phyloP scores from a whole-genome alignment of 805 yeast species.

The Kuraishia ogatae region DNA sequence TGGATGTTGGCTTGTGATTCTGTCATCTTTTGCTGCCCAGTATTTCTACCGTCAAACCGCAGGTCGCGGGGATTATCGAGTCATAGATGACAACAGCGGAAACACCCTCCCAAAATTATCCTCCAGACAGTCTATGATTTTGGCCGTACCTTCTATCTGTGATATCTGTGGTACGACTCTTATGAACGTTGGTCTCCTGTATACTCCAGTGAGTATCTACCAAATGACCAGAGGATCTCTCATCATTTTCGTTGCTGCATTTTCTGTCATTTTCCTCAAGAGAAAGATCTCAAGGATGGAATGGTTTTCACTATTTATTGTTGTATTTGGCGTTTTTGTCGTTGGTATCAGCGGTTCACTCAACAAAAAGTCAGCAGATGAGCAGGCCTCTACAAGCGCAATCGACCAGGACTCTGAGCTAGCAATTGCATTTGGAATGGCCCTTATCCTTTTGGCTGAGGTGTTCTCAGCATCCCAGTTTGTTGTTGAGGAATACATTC shows the following conservation, averaged over 20 bases:
- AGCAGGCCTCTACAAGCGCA: not conserved
- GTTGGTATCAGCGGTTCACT: conserved; percentile 66
- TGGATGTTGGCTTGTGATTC: conserved; percentile 25
- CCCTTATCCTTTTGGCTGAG: conserved; percentile 51
- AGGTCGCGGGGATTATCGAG: not conserved
- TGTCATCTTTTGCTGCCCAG: conserved; percentile 3
- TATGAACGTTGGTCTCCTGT: conserved; percentile 65
- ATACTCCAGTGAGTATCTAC: conserved; percentile 71
- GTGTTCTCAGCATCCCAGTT: conserved; percentile 69
- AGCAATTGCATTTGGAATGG: conserved; percentile 45
- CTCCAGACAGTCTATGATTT: conserved; percentile 20
- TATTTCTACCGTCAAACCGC: not conserved
- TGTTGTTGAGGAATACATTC: conserved; percentile 66
- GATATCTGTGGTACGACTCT: conserved; percentile 69
- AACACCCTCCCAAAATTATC: conserved; percentile 3
- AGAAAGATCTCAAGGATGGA: conserved; percentile 49
- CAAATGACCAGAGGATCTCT: conserved; percentile 83
- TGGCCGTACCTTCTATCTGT: conserved; percentile 60
- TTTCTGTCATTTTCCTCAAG: conserved; percentile 55
- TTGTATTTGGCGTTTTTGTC: conserved; percentile 57
- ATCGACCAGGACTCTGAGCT: conserved; percentile 4
- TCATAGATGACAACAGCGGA: not conserved
- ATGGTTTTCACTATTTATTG: conserved; percentile 60
- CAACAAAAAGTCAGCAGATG: conserved; percentile 10
- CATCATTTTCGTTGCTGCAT: conserved; percentile 66